Base-by-base conservation (phyloP, 2,329 filamentous ascomycete genomes). In the Ambrosiella xylebori region DNA sequence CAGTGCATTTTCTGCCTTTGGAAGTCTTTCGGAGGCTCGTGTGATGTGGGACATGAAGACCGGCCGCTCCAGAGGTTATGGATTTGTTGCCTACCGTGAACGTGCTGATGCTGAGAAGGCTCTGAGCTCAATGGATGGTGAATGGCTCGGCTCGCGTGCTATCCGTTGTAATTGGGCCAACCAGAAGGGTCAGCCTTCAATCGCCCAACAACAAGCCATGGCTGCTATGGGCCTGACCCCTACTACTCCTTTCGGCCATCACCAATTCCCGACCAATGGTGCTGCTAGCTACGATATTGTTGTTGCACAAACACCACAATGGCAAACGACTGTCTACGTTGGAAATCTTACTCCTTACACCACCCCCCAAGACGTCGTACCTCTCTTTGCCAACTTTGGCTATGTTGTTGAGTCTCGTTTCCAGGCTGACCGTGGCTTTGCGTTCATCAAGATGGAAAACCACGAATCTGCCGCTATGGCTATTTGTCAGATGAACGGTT, bases 11-110 rank as follows among this genome's bases (percentile, higher is more conserved):
- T 94, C 88, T 53, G 88, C 88, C 50, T 98, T 97, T 70, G 93
- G 93, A 45, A 88, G 84, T 11, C 90, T 98, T 54, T 98, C 93
- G 2, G 93, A 98, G 72, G 93, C 93, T 61, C 89, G 93, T 66
- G 93, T 98, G 63, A 98, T 98, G 93, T 98, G 93, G 93, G 93
- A 98, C 71, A 98, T 98, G 93, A 98, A 98, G 79, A 98, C 93
- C 40, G 93, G 93, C 64, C 85, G 93, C 63, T 97, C 93, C 64
- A 87, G 93, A 68, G 93, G 93, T 61, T 98, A 98, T 68, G 93
- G 93, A 11, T 98, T 98, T 68, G 91, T 97, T 64, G 93, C 93
- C 54, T 98, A 95, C 79, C 86, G 91, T 62, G 93, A 98, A 63
- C 88, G 91, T 63, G 75, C 80, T 40, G 93, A 98, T 67, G 93